These are phyloP conservation scores for Triticum turgidum DNA, from an alignment of 176 grass and related monocot genomes.

Conservation along the genomic window DNA sequence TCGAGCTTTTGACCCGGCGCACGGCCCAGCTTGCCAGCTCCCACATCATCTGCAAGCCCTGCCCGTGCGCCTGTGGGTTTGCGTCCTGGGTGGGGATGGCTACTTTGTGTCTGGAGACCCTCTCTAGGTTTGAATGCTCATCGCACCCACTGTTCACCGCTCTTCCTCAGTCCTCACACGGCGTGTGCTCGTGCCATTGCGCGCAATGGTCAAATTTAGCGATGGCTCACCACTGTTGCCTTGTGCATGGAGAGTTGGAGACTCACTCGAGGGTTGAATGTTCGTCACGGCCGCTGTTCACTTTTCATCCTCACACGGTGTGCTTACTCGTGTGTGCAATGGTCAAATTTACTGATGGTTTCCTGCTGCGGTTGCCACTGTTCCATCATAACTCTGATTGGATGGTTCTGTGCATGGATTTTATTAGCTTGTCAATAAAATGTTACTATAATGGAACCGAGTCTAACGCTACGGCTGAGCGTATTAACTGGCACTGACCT, in stretches of 20 bases:
- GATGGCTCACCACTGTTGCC: not conserved
- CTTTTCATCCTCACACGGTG: not conserved
- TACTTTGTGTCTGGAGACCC: not conserved
- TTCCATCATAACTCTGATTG: not conserved
- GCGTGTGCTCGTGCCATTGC: no score
- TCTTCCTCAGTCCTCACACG: no score
- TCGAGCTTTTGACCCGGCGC: constrained; percentile 29
- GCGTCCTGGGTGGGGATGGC: not conserved
- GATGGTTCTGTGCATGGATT: not conserved
- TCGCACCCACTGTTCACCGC: not conserved
- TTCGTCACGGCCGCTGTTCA: not conserved
- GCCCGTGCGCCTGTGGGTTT: constrained; percentile 20
- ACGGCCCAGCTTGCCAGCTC: not conserved
- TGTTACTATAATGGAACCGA: not conserved
- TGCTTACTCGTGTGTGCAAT: not conserved
- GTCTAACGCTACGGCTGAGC: not conserved
- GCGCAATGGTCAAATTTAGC: not conserved
- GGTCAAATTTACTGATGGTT: constrained; percentile 6
- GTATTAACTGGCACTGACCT: not conserved
- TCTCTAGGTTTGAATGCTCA: not conserved
- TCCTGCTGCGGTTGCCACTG: not conserved
- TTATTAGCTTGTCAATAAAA: not conserved
- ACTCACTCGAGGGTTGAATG: not conserved
- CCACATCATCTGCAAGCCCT: not conserved
- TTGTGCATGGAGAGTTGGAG: not conserved